phyloP scores from a whole-genome alignment of 1,284 basidiomycete species.

The Ganoderma leucocontextum region DNA sequence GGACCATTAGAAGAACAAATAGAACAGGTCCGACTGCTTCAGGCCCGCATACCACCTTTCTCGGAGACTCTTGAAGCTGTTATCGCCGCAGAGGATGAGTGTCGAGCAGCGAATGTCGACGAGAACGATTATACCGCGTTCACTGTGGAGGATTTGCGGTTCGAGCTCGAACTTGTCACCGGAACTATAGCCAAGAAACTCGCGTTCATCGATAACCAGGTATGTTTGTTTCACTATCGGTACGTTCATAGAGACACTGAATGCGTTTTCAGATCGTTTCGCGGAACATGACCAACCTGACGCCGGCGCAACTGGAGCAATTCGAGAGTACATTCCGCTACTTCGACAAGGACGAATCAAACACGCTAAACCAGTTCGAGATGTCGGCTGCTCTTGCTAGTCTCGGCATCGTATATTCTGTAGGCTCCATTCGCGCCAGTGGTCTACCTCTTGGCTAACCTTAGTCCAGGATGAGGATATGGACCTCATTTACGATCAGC shows the following conservation, averaged over 20 bases:
- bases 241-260: conserved; percentile 5
- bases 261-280: conserved; percentile 74
- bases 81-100: conserved; percentile 75
- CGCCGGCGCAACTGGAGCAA: conserved; percentile 95
- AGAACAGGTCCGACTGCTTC: conserved; percentile 59
- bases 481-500: conserved; percentile 84
- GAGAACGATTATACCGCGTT: conserved; percentile 97
- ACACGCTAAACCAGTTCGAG: conserved; percentile 87
- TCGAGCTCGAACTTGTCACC: conserved; percentile 87
- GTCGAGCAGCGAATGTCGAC: conserved; percentile 91
- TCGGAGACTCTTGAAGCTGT: conserved; percentile 65
- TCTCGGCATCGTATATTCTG: conserved; percentile 92
- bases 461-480: conserved; percentile 81
- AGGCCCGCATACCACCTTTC: conserved; percentile 70
- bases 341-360: conserved; percentile 94
- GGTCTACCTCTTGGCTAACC: conserved; percentile 13
- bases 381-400: conserved; percentile 94
- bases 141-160: conserved; percentile 89
- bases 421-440: conserved; percentile 42
- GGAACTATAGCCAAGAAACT: conserved; percentile 90
- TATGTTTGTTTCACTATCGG: conserved; percentile 43
- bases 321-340: conserved; percentile 98
- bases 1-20: conserved; percentile 84
- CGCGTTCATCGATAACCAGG: conserved; percentile 96
- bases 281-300: conserved; percentile 89